Base-by-base conservation (phyloP, 2,329 filamentous ascomycete species). In the Botrytis hyacinthi region DNA sequence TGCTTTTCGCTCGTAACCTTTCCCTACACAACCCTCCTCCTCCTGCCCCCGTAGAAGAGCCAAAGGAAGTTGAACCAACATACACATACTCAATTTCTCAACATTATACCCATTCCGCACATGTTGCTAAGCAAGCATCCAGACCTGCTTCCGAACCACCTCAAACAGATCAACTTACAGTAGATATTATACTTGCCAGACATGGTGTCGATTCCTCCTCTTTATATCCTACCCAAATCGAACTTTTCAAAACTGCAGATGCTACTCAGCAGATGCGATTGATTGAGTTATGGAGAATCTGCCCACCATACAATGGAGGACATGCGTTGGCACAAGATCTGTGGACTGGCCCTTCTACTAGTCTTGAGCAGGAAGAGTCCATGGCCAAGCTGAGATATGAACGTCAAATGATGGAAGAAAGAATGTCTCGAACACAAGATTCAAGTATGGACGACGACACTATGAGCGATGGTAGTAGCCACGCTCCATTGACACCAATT, bases 91-190 rank as follows among this genome's bases (percentile, higher is more conserved):
- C 87, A 74, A 89, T 93, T 77, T 92, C 93, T 16, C 91, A 93
- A 80, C 94, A 97, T 82, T 97, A 97, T 82, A 91, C 92, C 76
- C 93, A 95, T 80, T 94, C 93, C 14, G 85, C 91, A 62, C 93
- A 97, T 81, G 80, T 91, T 75, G 85, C 81, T 66, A 82, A 85
- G 71, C 81, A 85, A 42, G 79, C 82, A 2, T 83, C 83, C 74
- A 83, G 85, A 69, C 85, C 83, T 32, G 86, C 85, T 35, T 89
- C 86, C 22, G 86, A 87, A 76, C 86, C 86, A 9, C 83, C 83
- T 48, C 83, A 84, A 78, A 84, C 83, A 51, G 85, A 87, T 73
- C 82, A 85, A 67, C 81, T 84, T 63, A 86, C 84, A 42, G 83
- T 88, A 12, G 88, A 91, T 77, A 84, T 85, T 22, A 85, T 93